These are phyloP conservation scores for Ogataea pilisensis DNA, from an alignment of 805 yeast species.

Conservation along the genomic window DNA sequence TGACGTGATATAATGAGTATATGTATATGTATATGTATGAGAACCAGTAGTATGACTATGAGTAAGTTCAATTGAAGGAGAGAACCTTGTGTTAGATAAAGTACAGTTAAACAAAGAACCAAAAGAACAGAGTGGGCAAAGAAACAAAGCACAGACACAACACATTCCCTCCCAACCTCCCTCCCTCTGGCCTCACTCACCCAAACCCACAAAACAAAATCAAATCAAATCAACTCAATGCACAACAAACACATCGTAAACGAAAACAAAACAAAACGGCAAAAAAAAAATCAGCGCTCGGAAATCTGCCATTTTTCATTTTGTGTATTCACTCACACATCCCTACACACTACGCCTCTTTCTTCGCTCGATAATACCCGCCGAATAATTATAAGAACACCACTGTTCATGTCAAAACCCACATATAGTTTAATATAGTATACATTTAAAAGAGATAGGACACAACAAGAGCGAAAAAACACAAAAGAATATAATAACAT, in stretches of 20 bases:
- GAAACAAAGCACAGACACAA: background rate
- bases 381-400: too few species aligned
- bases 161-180: too few species aligned
- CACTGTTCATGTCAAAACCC: too few species aligned
- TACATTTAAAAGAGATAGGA: too few species aligned
- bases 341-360: too few species aligned
- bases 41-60: too few species aligned
- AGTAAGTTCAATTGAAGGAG: background rate
- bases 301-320: background rate
- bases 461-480: too few species aligned
- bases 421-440: too few species aligned
- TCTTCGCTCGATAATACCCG: too few species aligned
- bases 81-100: too few species aligned
- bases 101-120: background rate
- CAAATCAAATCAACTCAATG: background rate
- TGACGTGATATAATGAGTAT: slow-evolving; percentile 4
- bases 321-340: too few species aligned
- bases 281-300: background rate
- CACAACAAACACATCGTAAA: background rate
- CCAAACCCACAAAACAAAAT: background rate
- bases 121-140: background rate
- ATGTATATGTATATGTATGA: background rate
- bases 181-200: background rate
- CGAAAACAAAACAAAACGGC: background rate
- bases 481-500: too few species aligned